Percentiles rank a stretch among this genome's conserved stretches.
Conservation (phyloP, 495 filamentous ascomycete species). For the Penicillium nucicola region DNA sequence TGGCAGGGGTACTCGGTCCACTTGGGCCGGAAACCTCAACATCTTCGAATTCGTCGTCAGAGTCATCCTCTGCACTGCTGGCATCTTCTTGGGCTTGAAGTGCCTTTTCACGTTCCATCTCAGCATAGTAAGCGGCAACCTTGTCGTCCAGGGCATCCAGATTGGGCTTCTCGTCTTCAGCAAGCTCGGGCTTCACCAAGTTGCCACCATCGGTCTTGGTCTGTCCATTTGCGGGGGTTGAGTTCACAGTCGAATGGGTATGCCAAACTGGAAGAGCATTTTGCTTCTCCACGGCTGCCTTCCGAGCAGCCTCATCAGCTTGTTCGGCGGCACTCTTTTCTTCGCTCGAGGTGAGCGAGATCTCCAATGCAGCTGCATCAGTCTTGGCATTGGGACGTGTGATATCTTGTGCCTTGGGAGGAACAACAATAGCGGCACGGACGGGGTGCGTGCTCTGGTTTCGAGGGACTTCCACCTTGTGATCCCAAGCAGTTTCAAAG, state of each 20-base stretch:
- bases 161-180: conserved; percentile 54
- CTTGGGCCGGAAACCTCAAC: conserved; percentile 40
- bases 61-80: conserved; percentile 45
- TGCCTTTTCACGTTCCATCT: conserved; percentile 48
- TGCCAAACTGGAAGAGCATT: conserved; percentile 91
- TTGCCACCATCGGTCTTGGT: conserved; percentile 37
- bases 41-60: conserved; percentile 51
- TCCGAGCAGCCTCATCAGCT: conserved; percentile 66
- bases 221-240: conserved; percentile 10
- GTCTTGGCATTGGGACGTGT: conserved; percentile 68
- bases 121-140: conserved; percentile 50
- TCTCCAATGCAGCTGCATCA: conserved; percentile 67
- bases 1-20: conserved; percentile 35
- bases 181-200: conserved; percentile 43
- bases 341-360: conserved; percentile 70
- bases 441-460: conserved; percentile 53
- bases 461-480: conserved; percentile 47
- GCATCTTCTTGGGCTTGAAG: conserved; percentile 45
- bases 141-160: conserved; percentile 45
- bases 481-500: conserved; percentile 72
- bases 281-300: conserved; percentile 71
- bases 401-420: conserved; percentile 54
- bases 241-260: conserved; percentile 73
- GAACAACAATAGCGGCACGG: conserved; percentile 43
- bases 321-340: conserved; percentile 74